Conservation (phyloP, 352 stramenopile species). For the Phytophthora pistaciae region DNA sequence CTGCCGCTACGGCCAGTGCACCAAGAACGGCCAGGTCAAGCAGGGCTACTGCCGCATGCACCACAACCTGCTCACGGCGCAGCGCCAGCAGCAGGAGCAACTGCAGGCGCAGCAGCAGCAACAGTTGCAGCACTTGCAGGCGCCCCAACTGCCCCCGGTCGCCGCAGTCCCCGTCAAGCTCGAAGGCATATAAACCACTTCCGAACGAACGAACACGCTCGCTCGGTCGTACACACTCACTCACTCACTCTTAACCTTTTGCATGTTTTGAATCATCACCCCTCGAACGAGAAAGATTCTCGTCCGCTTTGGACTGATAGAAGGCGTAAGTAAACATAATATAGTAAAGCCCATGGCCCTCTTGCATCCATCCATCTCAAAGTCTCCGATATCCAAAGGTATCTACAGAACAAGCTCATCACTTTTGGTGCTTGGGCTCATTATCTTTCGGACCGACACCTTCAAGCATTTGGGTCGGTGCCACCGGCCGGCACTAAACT, state of each 20-base stretch:
- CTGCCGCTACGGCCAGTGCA: slow-evolving; percentile 80
- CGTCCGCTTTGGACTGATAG: slow-evolving; percentile 20
- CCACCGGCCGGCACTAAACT: slow-evolving; percentile 15
- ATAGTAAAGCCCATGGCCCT: slow-evolving; percentile 33
- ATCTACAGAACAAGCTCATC: background rate
- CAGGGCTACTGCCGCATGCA: slow-evolving; percentile 84
- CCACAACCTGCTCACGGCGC: slow-evolving; percentile 62
- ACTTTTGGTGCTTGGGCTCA: background rate
- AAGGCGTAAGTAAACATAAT: slow-evolving; percentile 48
- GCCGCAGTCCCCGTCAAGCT: slow-evolving; percentile 24
- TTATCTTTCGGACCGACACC: background rate
- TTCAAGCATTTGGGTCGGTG: background rate
- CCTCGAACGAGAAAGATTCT: slow-evolving; percentile 1
- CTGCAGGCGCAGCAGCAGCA: slow-evolving; percentile 39
- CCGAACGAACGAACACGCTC: slow-evolving; percentile 1
- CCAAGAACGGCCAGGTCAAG: slow-evolving; percentile 87
- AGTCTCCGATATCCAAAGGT: background rate
- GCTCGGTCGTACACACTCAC: slow-evolving; percentile 32
- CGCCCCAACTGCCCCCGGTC: slow-evolving; percentile 6
- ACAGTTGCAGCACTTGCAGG: slow-evolving; percentile 30
- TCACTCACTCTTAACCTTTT: background rate
- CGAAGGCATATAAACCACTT: slow-evolving; percentile 39
- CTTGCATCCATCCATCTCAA: background rate
- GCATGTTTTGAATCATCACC: slow-evolving; percentile 16
- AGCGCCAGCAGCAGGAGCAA: slow-evolving; percentile 53